A percentile compares a stretch with the other conserved stretches of the same genome.
phyloP scores from a whole-genome alignment of 768 basidiomycete species.

The Nidula microcarpa region DNA sequence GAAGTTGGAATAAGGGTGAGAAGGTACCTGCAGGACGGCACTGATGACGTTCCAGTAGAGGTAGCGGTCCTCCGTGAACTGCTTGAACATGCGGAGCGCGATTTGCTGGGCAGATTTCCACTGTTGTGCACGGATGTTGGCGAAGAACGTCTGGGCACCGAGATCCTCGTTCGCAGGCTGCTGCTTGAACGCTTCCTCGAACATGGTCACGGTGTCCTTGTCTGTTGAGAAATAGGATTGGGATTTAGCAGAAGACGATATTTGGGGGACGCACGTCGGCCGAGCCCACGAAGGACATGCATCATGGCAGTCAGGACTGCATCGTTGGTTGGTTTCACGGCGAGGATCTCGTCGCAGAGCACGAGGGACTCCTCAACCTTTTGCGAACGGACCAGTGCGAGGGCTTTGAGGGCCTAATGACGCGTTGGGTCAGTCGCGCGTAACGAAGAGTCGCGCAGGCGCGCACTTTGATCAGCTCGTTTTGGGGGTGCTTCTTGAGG shows the following conservation, averaged over 20 bases:
- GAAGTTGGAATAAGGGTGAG: background rate
- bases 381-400: conserved; percentile 79
- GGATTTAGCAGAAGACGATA: background rate
- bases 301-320: conserved; percentile 75
- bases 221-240: conserved; percentile 29
- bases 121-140: conserved; percentile 72
- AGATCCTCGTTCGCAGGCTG: conserved; percentile 81
- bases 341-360: conserved; percentile 78
- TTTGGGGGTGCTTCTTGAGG: conserved; percentile 80
- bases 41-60: conserved; percentile 83
- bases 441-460: conserved; percentile 4
- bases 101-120: conserved; percentile 90
- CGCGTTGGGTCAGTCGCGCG: conserved; percentile 7
- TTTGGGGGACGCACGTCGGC: conserved; percentile 44
- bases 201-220: conserved; percentile 80
- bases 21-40: conserved; percentile 68
- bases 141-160: conserved; percentile 81
- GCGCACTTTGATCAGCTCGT: conserved; percentile 64
- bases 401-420: conserved; percentile 72
- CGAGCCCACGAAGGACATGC: conserved; percentile 77
- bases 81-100: conserved; percentile 78
- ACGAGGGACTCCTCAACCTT: conserved; percentile 82
- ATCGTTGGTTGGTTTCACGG: conserved; percentile 70
- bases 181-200: conserved; percentile 81
- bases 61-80: conserved; percentile 79